Evolutionary conservation across 2,329 filamentous ascomycete species (phyloP).

Genomic region (Alternaria solani): DNA sequence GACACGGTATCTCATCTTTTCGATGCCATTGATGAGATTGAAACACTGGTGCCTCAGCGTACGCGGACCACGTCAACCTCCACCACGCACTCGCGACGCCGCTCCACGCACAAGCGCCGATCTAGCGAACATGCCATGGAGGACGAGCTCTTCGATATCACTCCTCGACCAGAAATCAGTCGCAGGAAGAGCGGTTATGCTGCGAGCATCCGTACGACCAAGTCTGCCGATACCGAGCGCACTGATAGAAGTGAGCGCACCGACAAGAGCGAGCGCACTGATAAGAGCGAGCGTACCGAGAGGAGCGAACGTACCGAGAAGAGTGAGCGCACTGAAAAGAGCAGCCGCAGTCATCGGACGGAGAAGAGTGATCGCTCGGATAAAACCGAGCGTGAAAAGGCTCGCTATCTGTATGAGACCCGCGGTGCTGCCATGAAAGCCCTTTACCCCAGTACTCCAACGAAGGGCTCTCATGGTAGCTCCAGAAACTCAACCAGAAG

Average conservation of each 20-base stretch:
- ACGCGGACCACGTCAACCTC: conserved; percentile 29
- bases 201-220: conserved; percentile 33
- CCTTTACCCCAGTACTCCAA: conserved; percentile 46
- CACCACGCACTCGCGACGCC: conserved; percentile 37
- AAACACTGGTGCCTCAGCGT: conserved; percentile 39
- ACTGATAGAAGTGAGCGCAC: conserved; percentile 32
- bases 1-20: conserved; percentile 45
- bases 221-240: conserved; percentile 30
- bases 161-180: conserved; percentile 24
- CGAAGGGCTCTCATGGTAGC: conserved; percentile 24
- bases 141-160: conserved; percentile 36
- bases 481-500: conserved; percentile 27
- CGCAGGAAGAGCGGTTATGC: conserved; percentile 45
- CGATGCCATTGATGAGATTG: conserved; percentile 47
- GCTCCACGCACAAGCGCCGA: conserved; percentile 40
- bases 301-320: conserved; percentile 30
- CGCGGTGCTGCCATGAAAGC: conserved; percentile 51
- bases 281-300: conserved; percentile 24
- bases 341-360: conserved; percentile 17
- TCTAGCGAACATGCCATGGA: conserved; percentile 26
- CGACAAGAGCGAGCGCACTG: conserved; percentile 28
- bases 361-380: conserved; percentile 30
- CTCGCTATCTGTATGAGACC: conserved; percentile 45
- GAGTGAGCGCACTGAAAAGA: conserved; percentile 23
- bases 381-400: conserved; percentile 34